These are phyloP conservation scores for Globisporangium emineosum DNA, from an alignment of 352 stramenopile genomes.

Conservation along the genomic window DNA sequence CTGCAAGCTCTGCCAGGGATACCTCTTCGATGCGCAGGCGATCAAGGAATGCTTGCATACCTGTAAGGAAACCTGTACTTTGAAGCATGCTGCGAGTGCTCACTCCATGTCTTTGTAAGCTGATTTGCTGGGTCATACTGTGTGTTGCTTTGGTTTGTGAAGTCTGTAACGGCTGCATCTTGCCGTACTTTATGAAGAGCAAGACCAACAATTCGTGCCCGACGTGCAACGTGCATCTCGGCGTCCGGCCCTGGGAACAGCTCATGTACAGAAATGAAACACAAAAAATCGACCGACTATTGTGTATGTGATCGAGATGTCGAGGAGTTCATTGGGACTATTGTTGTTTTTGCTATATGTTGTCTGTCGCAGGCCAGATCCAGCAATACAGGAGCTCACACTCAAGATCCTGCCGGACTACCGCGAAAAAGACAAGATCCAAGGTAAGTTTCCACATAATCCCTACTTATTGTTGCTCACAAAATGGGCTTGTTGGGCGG, in stretches of 20 bases:
- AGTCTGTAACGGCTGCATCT: constrained; percentile 73
- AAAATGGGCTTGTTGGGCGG: not conserved
- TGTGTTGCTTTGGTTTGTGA: no score
- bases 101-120: no score
- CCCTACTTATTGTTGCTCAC: no score
- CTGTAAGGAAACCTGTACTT: constrained; percentile 58
- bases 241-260: constrained; percentile 47
- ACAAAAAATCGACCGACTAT: not conserved
- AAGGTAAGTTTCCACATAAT: constrained; percentile 31
- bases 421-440: constrained; percentile 31
- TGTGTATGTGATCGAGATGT: not conserved
- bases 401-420: constrained; percentile 50
- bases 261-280: constrained; percentile 34
- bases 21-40: constrained; percentile 65
- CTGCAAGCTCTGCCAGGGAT: constrained; percentile 67
- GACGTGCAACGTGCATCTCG: constrained; percentile 40
- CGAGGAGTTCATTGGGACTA: not conserved
- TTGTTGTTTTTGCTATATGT: not conserved
- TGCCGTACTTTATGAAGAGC: constrained; percentile 36
- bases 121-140: not conserved
- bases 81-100: no score
- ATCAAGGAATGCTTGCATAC: constrained; percentile 81
- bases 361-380: constrained; percentile 36
- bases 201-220: constrained; percentile 35
- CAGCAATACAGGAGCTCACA: constrained; percentile 50